Conservation (phyloP, 2,329 filamentous ascomycete species). For the Fusarium sp. region DNA sequence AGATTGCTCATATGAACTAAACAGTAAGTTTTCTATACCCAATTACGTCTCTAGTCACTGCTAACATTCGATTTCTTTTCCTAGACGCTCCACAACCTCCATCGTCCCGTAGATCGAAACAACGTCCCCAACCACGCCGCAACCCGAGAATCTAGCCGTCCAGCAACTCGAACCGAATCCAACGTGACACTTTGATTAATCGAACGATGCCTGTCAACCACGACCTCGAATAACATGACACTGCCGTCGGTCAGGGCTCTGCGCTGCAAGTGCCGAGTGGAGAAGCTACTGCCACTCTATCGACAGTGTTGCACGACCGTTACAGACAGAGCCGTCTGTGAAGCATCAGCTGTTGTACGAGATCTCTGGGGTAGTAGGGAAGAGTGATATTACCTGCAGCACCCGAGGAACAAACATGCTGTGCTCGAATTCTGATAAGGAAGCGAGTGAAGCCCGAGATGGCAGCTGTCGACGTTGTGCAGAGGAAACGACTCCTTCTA, state of each 20-base stretch:
- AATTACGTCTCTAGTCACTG: not conserved
- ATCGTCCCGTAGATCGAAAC: not conserved
- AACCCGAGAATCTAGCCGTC: not conserved
- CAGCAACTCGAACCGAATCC: slow-evolving; percentile 34
- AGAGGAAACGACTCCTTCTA: slow-evolving; percentile 20
- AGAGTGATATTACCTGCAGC: slow-evolving; percentile 10
- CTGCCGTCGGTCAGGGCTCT: slow-evolving; percentile 9
- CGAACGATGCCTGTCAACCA: not conserved
- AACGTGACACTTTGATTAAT: slow-evolving; percentile 25
- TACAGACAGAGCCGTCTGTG: slow-evolving; percentile 26
- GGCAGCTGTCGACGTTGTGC: slow-evolving; percentile 15
- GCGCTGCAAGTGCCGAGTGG: slow-evolving; percentile 26
- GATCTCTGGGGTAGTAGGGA: slow-evolving; percentile 11
- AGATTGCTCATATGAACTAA: not conserved
- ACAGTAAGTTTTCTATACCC: not conserved
- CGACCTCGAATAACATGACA: not conserved
- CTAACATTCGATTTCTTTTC: not conserved
- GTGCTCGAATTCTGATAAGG: slow-evolving; percentile 29
- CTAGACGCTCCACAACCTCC: not conserved
- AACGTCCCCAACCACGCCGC: slow-evolving; percentile 14
- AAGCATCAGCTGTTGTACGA: slow-evolving; percentile 12
- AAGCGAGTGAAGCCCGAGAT: slow-evolving; percentile 17
- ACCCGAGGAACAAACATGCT: slow-evolving; percentile 30
- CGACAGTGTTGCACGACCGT: slow-evolving; percentile 29
- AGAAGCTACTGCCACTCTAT: not conserved